These are phyloP conservation scores for Dunaliella sp. DNA, from an alignment of 139 green algal species.

Conservation along the genomic window DNA sequence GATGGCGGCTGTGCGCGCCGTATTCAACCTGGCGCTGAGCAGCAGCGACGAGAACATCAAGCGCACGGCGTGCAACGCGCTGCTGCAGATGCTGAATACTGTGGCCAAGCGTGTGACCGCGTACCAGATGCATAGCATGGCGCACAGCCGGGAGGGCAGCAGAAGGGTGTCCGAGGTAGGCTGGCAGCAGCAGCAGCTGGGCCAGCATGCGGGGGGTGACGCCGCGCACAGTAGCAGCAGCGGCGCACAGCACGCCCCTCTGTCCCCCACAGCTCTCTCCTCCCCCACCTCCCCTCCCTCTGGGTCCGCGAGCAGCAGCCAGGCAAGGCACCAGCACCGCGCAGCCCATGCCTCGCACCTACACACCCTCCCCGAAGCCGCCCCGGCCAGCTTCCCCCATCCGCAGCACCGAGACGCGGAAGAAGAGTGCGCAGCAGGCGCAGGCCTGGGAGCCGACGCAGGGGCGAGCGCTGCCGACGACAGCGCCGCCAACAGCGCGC, in stretches of 20 bases:
- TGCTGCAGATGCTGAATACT: conserved; percentile 90
- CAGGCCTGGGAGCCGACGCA: neutral
- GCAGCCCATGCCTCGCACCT: neutral
- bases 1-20: conserved; percentile 71
- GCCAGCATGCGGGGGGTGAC: neutral
- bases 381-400: neutral
- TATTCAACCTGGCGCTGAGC: conserved; percentile 88
- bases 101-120: conserved; percentile 74
- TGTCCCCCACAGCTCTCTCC: neutral
- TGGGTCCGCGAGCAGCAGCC: neutral
- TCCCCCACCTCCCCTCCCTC: neutral
- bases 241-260: neutral
- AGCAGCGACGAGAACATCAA: conserved; percentile 68
- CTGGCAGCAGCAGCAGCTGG: neutral
- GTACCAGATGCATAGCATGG: conserved; percentile 21
- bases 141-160: neutral
- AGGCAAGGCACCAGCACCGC: neutral
- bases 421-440: neutral
- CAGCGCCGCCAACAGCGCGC: conserved; percentile 3
- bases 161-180: neutral
- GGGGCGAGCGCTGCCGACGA: neutral
- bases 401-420: neutral
- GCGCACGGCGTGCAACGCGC: conserved; percentile 72
- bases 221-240: neutral
- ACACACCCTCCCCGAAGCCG: neutral